Evolutionary conservation across 2,329 filamentous ascomycete genomes (phyloP).

Genomic region (Onygenales sp.): DNA sequence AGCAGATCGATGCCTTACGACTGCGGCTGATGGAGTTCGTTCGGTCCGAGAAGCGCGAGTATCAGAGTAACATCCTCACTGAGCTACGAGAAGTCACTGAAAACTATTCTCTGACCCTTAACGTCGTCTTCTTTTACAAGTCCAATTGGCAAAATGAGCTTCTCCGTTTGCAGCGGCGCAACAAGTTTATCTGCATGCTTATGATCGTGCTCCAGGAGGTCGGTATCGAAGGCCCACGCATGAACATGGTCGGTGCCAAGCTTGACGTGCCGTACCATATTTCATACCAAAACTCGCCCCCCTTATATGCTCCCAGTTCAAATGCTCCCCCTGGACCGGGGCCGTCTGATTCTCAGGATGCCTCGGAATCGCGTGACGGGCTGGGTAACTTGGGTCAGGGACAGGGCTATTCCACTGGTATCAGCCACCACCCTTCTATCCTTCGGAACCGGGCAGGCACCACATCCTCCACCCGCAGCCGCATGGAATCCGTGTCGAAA

Average conservation of each 20-base stretch:
- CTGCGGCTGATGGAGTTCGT: slow-evolving; percentile 76
- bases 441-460: slow-evolving; percentile 38
- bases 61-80: slow-evolving; percentile 74
- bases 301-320: slow-evolving; percentile 36
- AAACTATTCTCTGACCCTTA: slow-evolving; percentile 76
- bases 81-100: slow-evolving; percentile 73
- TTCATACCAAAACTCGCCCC: slow-evolving; percentile 41
- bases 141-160: slow-evolving; percentile 94
- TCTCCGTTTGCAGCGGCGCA: slow-evolving; percentile 77
- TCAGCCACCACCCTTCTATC: slow-evolving; percentile 41
- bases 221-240: slow-evolving; percentile 74
- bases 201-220: slow-evolving; percentile 77
- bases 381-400: slow-evolving; percentile 27
- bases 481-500: slow-evolving; percentile 52
- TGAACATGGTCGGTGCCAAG: slow-evolving; percentile 60
- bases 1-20: slow-evolving; percentile 75
- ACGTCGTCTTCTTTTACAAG: slow-evolving; percentile 96
- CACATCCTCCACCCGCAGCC: slow-evolving; percentile 34
- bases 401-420: slow-evolving; percentile 31
- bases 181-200: slow-evolving; percentile 87
- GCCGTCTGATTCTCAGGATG: slow-evolving; percentile 13
- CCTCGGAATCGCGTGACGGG: slow-evolving; percentile 23
- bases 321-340: slow-evolving; percentile 29
- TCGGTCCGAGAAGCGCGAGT: slow-evolving; percentile 76
- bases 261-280: slow-evolving; percentile 59